A percentile compares a stretch with the other conserved stretches of the same genome.
Evolutionary conservation across 2,329 filamentous ascomycete genomes (phyloP).

Genomic region (Fusarium falciforme): DNA sequence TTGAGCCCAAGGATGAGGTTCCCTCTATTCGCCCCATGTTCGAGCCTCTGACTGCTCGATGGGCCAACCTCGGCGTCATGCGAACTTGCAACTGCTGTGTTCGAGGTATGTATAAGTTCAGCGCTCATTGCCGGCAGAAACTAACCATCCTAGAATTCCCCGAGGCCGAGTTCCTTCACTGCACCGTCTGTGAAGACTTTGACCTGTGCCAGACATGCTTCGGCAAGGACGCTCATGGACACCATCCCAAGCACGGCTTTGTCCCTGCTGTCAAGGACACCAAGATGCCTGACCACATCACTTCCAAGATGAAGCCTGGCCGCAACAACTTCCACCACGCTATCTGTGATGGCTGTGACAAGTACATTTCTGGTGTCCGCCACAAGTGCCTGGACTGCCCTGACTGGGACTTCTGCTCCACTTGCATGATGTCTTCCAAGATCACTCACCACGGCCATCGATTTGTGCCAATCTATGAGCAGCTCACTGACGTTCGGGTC

Average conservation of each 20-base stretch:
- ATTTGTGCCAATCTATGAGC: conserved; percentile 88
- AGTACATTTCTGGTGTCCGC: conserved; percentile 86
- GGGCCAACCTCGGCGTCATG: conserved; percentile 48
- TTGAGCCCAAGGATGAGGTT: conserved; percentile 24
- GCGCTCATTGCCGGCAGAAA: background rate
- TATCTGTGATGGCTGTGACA: conserved; percentile 94
- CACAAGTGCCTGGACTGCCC: conserved; percentile 98
- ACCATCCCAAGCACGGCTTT: conserved; percentile 90
- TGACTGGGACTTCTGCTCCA: conserved; percentile 94
- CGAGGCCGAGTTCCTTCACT: conserved; percentile 87
- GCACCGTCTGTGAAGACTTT: conserved; percentile 85
- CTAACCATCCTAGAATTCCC: conserved; percentile 66
- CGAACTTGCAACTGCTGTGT: conserved; percentile 79
- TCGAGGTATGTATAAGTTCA: conserved; percentile 46
- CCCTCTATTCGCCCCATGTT: conserved; percentile 32
- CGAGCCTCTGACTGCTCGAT: conserved; percentile 34
- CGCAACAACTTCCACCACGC: conserved; percentile 86
- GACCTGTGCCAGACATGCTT: conserved; percentile 92
- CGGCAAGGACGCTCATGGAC: conserved; percentile 80
- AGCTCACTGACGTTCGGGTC: conserved; percentile 56
- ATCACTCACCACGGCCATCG: conserved; percentile 84
- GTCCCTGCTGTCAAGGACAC: conserved; percentile 73
- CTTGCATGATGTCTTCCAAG: conserved; percentile 75
- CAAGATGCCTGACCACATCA: conserved; percentile 69
- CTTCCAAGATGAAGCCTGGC: conserved; percentile 79